Percentiles rank a stretch among this genome's conserved stretches.
Evolutionary conservation across 2,329 filamentous ascomycete species (phyloP).

Genomic region (Xylariaceae sp.): DNA sequence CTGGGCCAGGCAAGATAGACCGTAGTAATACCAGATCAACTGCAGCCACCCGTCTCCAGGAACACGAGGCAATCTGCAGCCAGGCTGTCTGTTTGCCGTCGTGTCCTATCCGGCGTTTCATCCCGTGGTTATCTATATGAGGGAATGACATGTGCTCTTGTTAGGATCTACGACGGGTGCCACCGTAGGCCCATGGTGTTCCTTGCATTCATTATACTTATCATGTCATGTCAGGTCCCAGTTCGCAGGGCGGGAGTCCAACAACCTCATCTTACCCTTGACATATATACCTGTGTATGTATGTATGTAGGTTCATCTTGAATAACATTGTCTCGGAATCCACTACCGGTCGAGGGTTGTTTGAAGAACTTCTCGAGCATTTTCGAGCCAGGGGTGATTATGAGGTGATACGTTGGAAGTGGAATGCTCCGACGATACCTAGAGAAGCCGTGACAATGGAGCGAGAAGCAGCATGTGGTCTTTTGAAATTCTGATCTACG

Average conservation of each 20-base stretch:
- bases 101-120: constrained; percentile 9
- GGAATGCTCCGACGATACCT: background rate
- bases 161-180: background rate
- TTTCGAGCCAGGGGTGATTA: background rate
- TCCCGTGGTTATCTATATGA: background rate
- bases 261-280: no score
- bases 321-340: constrained; percentile 3
- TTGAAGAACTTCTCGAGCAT: background rate
- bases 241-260: no score
- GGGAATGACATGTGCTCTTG: background rate
- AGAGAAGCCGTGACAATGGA: background rate
- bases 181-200: background rate
- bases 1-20: background rate
- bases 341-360: background rate
- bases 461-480: background rate
- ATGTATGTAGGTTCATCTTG: background rate
- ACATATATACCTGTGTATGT: no score
- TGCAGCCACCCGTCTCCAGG: constrained; percentile 22
- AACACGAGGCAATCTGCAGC: constrained; percentile 16
- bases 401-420: background rate
- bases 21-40: constrained; percentile 1
- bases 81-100: constrained; percentile 21
- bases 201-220: background rate
- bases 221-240: background rate
- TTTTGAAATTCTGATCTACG: no score